Percentiles rank a stretch among this genome's conserved stretches.
Conservation (phyloP, 1,139 yeast genomes). For the Candida buenavistaensis region DNA sequence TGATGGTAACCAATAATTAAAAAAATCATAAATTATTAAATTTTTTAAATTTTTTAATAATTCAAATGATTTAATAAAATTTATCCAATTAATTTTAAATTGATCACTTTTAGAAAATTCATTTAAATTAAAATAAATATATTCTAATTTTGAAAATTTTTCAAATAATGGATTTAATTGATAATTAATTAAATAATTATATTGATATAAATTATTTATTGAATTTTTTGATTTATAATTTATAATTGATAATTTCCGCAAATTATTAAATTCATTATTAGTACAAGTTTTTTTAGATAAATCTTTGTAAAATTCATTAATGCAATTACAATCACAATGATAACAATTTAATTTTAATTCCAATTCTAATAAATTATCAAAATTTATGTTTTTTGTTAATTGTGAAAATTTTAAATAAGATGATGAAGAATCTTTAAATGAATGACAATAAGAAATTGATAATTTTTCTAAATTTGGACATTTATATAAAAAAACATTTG, state of each 20-base stretch:
- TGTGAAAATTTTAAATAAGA: slow-evolving; percentile 9
- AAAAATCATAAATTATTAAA: slow-evolving; percentile 14
- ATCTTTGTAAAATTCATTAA: slow-evolving; percentile 13
- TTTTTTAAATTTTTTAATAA: slow-evolving; percentile 5
- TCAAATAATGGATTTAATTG: slow-evolving; percentile 10
- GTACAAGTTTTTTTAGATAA: slow-evolving; percentile 6
- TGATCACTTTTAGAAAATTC: slow-evolving; percentile 10
- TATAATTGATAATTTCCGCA: slow-evolving; percentile 11
- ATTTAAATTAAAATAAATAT: slow-evolving; percentile 12
- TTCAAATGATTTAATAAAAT: slow-evolving; percentile 4
- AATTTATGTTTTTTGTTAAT: slow-evolving; percentile 8
- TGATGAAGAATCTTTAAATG: slow-evolving; percentile 11
- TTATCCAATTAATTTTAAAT: slow-evolving; percentile 12
- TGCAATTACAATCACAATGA: slow-evolving; percentile 15
- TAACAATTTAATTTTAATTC: slow-evolving; percentile 16
- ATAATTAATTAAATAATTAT: slow-evolving; percentile 10
- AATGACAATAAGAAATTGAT: slow-evolving; percentile 13
- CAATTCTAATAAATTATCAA: slow-evolving; percentile 11
- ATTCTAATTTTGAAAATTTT: slow-evolving; percentile 11
- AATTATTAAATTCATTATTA: slow-evolving; percentile 9
- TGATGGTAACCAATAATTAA: slow-evolving; percentile 16
- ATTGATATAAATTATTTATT: slow-evolving; percentile 12
- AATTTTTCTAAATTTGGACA: slow-evolving; percentile 12
- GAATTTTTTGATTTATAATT: slow-evolving; percentile 15
- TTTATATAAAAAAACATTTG: slow-evolving; percentile 6